Percentiles rank a stretch among this genome's conserved stretches.
Conservation (phyloP, 2,329 filamentous ascomycete species). For the Fusarium cyanostomum region DNA sequence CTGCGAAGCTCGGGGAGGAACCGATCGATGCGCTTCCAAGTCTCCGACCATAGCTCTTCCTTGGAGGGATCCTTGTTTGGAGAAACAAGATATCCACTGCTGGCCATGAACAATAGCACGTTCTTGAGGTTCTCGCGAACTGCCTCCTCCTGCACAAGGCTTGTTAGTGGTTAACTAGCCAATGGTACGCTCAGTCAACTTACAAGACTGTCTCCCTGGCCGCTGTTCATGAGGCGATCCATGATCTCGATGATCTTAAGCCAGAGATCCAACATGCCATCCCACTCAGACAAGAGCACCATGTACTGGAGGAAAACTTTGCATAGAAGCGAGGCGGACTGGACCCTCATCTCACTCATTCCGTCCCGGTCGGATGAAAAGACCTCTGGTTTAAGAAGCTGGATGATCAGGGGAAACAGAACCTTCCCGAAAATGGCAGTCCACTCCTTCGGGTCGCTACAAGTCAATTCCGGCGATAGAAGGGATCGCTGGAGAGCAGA, state of each 20-base stretch:
- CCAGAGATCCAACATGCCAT: constrained; percentile 92
- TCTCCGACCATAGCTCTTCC: constrained; percentile 68
- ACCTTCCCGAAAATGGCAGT: constrained; percentile 94
- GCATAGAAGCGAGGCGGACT: constrained; percentile 89
- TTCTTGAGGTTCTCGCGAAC: constrained; percentile 97
- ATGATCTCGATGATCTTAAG: constrained; percentile 91
- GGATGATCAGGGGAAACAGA: constrained; percentile 87
- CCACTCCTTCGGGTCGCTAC: constrained; percentile 89
- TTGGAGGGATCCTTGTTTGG: constrained; percentile 67
- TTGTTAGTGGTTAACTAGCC: constrained; percentile 16
- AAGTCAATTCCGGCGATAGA: constrained; percentile 83
- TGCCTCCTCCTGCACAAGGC: constrained; percentile 79
- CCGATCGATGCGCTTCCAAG: constrained; percentile 72
- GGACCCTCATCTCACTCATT: constrained; percentile 95
- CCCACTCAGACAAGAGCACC: constrained; percentile 83
- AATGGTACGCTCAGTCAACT: constrained; percentile 47
- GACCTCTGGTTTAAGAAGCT: constrained; percentile 91
- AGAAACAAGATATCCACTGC: constrained; percentile 82
- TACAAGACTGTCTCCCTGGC: constrained; percentile 88
- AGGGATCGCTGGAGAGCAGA: constrained; percentile 85
- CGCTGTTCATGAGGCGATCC: constrained; percentile 95
- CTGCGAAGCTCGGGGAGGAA: constrained; percentile 69
- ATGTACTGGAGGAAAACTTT: constrained; percentile 97
- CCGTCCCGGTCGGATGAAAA: constrained; percentile 90
- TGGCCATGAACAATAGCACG: constrained; percentile 93